These are phyloP conservation scores for Rhizopogon vinicolor DNA, from an alignment of 768 basidiomycete species.

Conservation along the genomic window DNA sequence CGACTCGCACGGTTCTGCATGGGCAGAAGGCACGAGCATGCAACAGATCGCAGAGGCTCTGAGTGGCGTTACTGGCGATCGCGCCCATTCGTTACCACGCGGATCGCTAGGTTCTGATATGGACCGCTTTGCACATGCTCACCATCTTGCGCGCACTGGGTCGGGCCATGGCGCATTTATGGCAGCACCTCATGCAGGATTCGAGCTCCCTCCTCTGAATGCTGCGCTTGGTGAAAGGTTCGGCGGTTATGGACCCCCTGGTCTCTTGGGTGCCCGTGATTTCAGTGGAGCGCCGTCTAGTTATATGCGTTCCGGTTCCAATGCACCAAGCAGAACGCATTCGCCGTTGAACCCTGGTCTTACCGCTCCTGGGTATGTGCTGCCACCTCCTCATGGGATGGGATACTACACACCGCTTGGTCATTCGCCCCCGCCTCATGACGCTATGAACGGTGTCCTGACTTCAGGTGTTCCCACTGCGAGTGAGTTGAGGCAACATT, in stretches of 20 bases:
- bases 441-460: conserved; percentile 23
- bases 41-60: conserved; percentile 30
- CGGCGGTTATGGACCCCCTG: conserved; percentile 32
- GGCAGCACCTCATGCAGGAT: conserved; percentile 39
- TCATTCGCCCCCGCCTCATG: conserved; percentile 30
- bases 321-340: conserved; percentile 69
- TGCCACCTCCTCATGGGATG: conserved; percentile 34
- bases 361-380: conserved; percentile 33
- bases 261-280: conserved; percentile 26
- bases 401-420: conserved; percentile 35
- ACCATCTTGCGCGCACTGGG: conserved; percentile 29
- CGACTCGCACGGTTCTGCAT: conserved; percentile 29
- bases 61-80: conserved; percentile 18
- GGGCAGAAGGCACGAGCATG: conserved; percentile 31
- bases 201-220: conserved; percentile 60
- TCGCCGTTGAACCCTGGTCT: conserved; percentile 57
- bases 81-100: conserved; percentile 28
- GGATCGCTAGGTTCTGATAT: conserved; percentile 20
- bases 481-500: conserved; percentile 69
- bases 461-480: conserved; percentile 37
- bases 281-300: conserved; percentile 41
- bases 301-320: conserved; percentile 61
- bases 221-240: conserved; percentile 34
- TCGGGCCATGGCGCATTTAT: conserved; percentile 32
- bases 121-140: conserved; percentile 26